These are phyloP conservation scores for Salvia splendens DNA, from an alignment of 257 asterid species.

Conservation along the genomic window DNA sequence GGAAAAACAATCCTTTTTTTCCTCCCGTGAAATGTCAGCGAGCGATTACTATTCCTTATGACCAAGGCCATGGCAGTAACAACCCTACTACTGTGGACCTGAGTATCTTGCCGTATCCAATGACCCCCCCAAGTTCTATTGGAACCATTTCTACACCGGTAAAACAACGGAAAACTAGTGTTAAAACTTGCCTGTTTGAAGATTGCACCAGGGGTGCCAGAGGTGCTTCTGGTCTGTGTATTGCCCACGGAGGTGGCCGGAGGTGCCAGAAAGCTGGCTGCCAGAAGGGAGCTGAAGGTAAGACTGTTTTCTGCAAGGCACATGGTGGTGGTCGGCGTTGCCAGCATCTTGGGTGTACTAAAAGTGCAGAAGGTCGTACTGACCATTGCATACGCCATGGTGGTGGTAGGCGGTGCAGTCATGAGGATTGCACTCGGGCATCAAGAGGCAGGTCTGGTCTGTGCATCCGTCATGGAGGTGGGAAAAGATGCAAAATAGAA, in stretches of 20 bases:
- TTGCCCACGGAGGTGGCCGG: constrained; percentile 69
- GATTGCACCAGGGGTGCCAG: constrained; percentile 68
- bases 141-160: constrained; percentile 28
- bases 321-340: constrained; percentile 95
- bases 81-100: constrained; percentile 37
- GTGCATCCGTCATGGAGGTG: constrained; percentile 72
- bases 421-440: constrained; percentile 57
- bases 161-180: constrained; percentile 37
- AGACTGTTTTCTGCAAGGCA: constrained; percentile 80
- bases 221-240: constrained; percentile 73
- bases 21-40: constrained; percentile 34
- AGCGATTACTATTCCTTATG: constrained; percentile 17
- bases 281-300: constrained; percentile 71
- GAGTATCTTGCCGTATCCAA: constrained; percentile 27
- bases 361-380: constrained; percentile 68
- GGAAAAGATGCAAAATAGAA: constrained; percentile 62
- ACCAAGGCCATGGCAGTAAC: constrained; percentile 22
- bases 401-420: constrained; percentile 61
- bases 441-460: constrained; percentile 63
- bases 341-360: constrained; percentile 65
- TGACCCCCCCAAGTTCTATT: constrained; percentile 20
- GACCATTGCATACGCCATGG: constrained; percentile 64
- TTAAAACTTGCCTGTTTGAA: constrained; percentile 47
- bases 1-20: constrained; percentile 50
- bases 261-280: constrained; percentile 65